Evolutionary conservation across 179 eudicot species (phyloP), one percentile per base, ranked within the genome.

Genomic region (Patellifolia procumbens): DNA sequence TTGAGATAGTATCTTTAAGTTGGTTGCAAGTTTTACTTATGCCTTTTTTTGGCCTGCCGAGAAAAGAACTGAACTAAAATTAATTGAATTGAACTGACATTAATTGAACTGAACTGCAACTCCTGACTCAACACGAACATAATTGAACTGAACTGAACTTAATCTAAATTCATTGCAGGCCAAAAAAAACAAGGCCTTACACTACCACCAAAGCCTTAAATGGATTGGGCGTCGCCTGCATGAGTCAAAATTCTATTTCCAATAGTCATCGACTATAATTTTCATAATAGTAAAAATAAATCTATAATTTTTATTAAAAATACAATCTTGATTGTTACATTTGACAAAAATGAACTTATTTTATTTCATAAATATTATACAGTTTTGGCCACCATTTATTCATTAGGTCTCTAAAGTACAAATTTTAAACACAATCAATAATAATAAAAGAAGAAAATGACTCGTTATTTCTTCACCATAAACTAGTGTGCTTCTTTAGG

Each of bases 401-500:
- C 19, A 61, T 29, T 15, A 17, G 35, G 17, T 60, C 15, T 17
- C 68, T 32, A 63, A 34, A 17, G 43, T 26, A 34, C 12, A 32
- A 32, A 63, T 20, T n/a, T 45, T 26, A 72, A 35, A 4, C 20
- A 72, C 12, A 37, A 35, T 72, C 59, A 7, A 26, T 9, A 24
- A 43, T 58, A 61, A 56, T 35, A 51, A 52, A 59, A 76, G 3
- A 53, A 16, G 22, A 68, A 28, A 68, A 53, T 43, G 8, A 64
- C 65, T 42, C 31, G 16, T 19, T 17, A 22, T 2, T 34, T 8
- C 34, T 20, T 45, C 1, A 28, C 11, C 19, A 43, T 29, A 2
- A 39, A 5, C 64, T 72, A 73, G 31, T 56, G 66, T 67, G n/a
- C 66, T 22, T 29, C 83, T 81, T 26, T 75, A 61, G 34, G 4